Conservation (phyloP, 306 rosid genomes). For the Mucuna pruriens region DNA sequence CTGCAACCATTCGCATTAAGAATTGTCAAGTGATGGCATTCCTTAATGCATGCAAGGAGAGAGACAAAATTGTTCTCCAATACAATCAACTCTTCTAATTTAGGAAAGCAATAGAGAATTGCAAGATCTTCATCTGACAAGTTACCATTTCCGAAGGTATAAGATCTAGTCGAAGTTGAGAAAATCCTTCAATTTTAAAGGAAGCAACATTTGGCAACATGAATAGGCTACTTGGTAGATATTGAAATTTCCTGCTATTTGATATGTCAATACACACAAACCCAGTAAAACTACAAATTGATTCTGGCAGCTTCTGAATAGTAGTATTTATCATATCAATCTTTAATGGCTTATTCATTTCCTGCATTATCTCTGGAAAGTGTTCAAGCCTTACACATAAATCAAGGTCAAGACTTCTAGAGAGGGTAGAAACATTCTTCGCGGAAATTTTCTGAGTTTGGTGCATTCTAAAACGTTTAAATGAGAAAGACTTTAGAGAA, state of each 20-base stretch:
- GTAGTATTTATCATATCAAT: not conserved
- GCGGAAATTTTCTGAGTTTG: not conserved
- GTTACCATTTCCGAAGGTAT: not conserved
- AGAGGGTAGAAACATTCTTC: constrained; percentile 7
- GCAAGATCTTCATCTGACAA: constrained; percentile 33
- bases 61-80: not conserved
- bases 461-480: not conserved
- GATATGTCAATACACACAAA: not conserved
- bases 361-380: constrained; percentile 2
- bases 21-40: not conserved
- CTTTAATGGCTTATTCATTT: constrained; percentile 25
- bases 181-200: not conserved
- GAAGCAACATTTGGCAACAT: not conserved
- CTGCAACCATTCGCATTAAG: not conserved
- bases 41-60: constrained; percentile 33
- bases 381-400: not conserved
- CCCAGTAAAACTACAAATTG: not conserved
- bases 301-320: constrained; percentile 9
- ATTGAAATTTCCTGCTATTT: not conserved
- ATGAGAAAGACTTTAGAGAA: not conserved
- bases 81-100: not conserved
- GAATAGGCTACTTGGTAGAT: constrained; percentile 27
- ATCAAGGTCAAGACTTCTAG: not conserved
- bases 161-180: too few species aligned
- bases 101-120: not conserved